Evolutionary conservation across 352 stramenopile genomes (phyloP), one percentile per base, ranked within the genome.

Genomic region (Phytopythium boreale): DNA sequence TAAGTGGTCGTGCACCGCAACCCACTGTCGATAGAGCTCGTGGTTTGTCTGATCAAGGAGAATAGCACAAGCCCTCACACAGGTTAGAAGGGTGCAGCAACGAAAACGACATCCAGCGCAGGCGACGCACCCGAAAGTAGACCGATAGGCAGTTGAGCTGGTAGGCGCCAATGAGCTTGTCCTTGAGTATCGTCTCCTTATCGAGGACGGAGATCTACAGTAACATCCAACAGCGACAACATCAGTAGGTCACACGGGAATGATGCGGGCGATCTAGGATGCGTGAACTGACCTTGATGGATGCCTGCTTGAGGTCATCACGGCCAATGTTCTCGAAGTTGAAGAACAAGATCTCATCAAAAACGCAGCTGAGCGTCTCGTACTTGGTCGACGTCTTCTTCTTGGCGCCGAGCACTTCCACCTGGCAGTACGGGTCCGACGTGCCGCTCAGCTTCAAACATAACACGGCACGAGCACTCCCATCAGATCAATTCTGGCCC

Each of bases 281-380:
- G n/a, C 15, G 26, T 29, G 11, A 8, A 56, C 52, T 17, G 67
- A 89, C 82, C 69, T 89, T 92, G 53, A 92, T 89, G 7, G 80
- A 82, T 5, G 82, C 82, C 20, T 88, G 69, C 55, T 75, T 77
- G 11, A 93, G 70, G 31, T 92, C 84, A 10, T 89, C 79, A 1
- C 78, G 77, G 2, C 81, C 82, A 58, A 95, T 92, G 66, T 97
- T 89, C 7, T 79, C 66, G 44, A 97, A 92, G 52, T 96, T 83
- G 58, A 97, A 96, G 52, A 97, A 97, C 22, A 97, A 66, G 9
- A 90, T 80, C 63, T 98, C 90, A 53, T 98, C 93, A 64, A 97
- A 98, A 1, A 97, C 90, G 34, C 82, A 94, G 1, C 78, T 85
- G 26, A 96, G 75, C 11, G 87, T 93, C 27, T 89, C 74, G 55